Conservation (phyloP, 768 basidiomycete species). For the Mycena polygramma region DNA sequence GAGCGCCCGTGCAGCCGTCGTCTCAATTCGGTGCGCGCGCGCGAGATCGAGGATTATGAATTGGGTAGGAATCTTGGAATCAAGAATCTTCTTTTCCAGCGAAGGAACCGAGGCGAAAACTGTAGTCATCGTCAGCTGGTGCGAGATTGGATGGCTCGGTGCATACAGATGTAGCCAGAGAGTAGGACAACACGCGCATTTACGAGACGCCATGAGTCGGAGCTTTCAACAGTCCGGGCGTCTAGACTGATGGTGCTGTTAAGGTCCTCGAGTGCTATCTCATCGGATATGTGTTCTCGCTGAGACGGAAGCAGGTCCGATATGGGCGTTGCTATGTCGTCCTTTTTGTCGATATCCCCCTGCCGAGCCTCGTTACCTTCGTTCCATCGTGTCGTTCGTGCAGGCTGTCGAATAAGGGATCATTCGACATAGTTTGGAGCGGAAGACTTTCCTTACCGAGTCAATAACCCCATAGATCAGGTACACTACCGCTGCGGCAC, state of each 20-base stretch:
- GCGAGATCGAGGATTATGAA: conserved; percentile 28
- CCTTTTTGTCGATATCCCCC: not conserved
- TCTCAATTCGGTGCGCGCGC: conserved; percentile 27
- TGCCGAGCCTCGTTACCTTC: conserved; percentile 38
- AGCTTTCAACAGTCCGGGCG: not conserved
- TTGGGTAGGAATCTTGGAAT: not conserved
- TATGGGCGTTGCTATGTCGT: conserved; percentile 5
- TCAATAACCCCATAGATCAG: conserved; percentile 40
- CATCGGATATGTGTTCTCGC: too few relatives aligned
- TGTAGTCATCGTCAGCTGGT: not conserved
- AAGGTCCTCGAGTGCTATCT: too few relatives aligned
- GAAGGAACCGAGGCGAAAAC: conserved; percentile 29
- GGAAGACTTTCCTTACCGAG: conserved; percentile 32
- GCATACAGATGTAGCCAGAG: conserved; percentile 25
- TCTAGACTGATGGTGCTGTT: too few relatives aligned
- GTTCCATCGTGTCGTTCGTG: conserved; percentile 34
- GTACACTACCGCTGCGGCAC: conserved; percentile 37
- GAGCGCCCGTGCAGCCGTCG: conserved; percentile 18
- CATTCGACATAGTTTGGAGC: not conserved
- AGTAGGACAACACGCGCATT: conserved; percentile 26
- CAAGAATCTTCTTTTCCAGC: conserved; percentile 13
- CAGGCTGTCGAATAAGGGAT: conserved; percentile 17
- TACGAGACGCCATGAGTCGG: conserved; percentile 1
- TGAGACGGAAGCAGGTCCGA: conserved; percentile 4
- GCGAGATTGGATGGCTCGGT: too few relatives aligned